Base-by-base conservation (phyloP, 2,329 filamentous ascomycete species). In the Elsinoe perseae region DNA sequence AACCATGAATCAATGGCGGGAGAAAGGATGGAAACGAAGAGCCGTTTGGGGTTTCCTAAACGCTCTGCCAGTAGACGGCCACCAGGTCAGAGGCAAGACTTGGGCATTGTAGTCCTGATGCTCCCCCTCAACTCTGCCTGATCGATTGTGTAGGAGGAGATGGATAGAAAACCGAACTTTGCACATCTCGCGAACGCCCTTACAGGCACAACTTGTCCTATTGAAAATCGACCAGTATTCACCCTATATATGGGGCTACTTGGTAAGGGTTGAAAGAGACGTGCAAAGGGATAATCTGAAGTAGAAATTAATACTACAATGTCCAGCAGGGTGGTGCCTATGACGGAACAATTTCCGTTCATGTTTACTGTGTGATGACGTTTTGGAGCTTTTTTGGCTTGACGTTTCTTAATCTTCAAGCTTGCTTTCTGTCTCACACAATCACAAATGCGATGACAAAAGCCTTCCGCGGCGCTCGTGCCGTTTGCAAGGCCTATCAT, bases 1-100 rank as follows among this genome's bases (percentile, higher is more conserved):
- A 2, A 61, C 56, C 2, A 57, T 64, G 20, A 63, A 62, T 43
- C 57, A 64, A 40, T 64, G 63, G 63, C 54, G 61, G 20, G 9
- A 36, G 20, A 60, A 60, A 21, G 63, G 61, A 3, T 61, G 56
- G 20, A 63, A 63, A 48, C 56, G 61, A 57, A 14, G 25, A 30
- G 27, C 16, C 12, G 12, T 18, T 7, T 50, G 44, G 44, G 44
- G 14, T 20, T 50, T 50, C 25, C 20, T 50, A 25, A 44, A 44
- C n/a, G 40, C 40, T 44, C n/a, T 44, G 40, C 40, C 40, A 18
- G 40, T 18, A 8, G 21, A 44, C 7, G 40, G 40, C n/a, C 40
- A 44, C 8, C 23, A 9, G 9, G 18, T 44, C 6, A 8, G 40
- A 25, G 40, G 40, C 7, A 44, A 44, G 40, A 44, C 21, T 12